These are phyloP conservation scores for Talaromyces atroroseus DNA, from an alignment of 2,329 filamentous ascomycete genomes.

Conservation along the genomic window DNA sequence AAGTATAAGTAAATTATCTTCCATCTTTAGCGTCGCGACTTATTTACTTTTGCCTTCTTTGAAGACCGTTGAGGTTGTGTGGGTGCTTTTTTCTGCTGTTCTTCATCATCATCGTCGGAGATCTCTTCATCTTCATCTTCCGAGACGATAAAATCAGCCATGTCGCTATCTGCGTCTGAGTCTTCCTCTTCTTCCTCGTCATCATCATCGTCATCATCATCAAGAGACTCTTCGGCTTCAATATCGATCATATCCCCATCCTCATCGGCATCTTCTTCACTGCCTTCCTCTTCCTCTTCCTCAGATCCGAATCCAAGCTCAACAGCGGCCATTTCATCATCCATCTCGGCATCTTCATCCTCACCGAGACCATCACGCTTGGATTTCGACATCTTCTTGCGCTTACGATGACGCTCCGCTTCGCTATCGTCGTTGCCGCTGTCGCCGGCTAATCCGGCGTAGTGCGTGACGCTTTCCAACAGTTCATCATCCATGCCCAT, in stretches of 20 bases:
- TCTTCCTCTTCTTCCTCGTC: conserved; percentile 59
- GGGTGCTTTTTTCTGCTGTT: conserved; percentile 15
- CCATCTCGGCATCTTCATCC: conserved; percentile 32
- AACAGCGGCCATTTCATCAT: conserved; percentile 27
- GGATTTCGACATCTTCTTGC: conserved; percentile 28
- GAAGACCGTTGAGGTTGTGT: conserved; percentile 17
- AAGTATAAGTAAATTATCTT: not conserved
- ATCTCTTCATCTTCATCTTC: conserved; percentile 43
- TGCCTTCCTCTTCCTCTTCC: conserved; percentile 43
- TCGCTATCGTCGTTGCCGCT: conserved; percentile 58
- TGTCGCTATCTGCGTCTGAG: conserved; percentile 56
- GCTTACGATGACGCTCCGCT: conserved; percentile 28
- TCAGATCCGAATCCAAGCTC: conserved; percentile 36
- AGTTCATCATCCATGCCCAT: conserved; percentile 45
- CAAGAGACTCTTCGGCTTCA: conserved; percentile 47
- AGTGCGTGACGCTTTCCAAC: conserved; percentile 13
- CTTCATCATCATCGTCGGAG: conserved; percentile 25
- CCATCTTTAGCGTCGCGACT: conserved; percentile 14
- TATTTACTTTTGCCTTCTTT: conserved; percentile 33
- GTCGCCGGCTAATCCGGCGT: conserved; percentile 1
- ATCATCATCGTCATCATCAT: conserved; percentile 57
- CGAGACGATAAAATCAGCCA: conserved; percentile 40
- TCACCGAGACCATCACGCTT: conserved; percentile 20
- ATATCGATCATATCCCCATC: conserved; percentile 39
- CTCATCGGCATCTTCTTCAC: conserved; percentile 34